A percentile compares a stretch with the other conserved stretches of the same genome.
Conservation (phyloP, 163 green algal species). For the Chloromonas sp. region DNA sequence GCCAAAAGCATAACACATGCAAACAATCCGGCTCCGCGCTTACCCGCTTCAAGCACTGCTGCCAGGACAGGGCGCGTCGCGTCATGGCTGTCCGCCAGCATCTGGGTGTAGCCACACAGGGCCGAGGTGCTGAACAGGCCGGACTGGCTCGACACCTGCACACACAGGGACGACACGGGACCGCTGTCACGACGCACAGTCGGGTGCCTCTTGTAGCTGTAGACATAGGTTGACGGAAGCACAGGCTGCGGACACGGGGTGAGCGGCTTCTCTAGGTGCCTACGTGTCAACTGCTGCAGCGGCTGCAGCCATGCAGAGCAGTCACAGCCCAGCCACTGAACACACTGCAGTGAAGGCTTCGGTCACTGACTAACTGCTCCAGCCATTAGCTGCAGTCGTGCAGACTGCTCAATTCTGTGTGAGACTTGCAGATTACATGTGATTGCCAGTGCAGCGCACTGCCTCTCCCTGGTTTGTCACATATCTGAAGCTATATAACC, state of each 20-base stretch:
- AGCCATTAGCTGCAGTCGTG: too few species aligned
- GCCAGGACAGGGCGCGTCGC: constrained; percentile 19
- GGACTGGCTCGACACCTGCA: constrained; percentile 7
- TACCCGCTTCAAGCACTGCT: constrained; percentile 15
- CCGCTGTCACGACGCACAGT: neutral
- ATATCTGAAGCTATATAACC: too few species aligned
- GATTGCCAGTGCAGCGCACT: neutral
- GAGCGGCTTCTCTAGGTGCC: neutral
- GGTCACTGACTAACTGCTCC: too few species aligned
- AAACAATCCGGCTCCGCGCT: neutral
- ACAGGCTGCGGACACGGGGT: neutral
- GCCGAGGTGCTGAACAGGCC: neutral
- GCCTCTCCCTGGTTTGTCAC: neutral
- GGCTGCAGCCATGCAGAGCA: neutral
- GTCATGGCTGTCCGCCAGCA: neutral
- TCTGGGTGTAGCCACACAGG: constrained; percentile 10
- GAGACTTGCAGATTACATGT: neutral
- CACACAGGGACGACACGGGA: neutral
- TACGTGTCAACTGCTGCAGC: neutral
- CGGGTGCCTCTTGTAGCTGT: neutral
- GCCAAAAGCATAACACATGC: too few species aligned
- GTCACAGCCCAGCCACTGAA: neutral
- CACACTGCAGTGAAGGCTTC: neutral
- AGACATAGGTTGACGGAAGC: too few species aligned
- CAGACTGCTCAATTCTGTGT: too few species aligned